Evolutionary conservation across 768 basidiomycete genomes (phyloP).

Genomic region (Kwoniella heveanensis): DNA sequence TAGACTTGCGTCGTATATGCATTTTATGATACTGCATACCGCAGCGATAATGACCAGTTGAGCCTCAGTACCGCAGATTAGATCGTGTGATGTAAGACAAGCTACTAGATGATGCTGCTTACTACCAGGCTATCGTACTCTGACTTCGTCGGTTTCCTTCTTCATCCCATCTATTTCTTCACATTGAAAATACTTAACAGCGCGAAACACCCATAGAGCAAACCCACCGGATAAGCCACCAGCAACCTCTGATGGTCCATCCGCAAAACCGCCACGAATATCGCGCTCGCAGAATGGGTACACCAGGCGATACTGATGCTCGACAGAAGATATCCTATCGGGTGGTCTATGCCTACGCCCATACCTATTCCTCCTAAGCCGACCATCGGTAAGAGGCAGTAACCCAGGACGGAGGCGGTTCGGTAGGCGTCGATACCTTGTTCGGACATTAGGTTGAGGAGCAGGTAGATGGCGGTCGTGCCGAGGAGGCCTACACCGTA

Average conservation of each 20-base stretch:
- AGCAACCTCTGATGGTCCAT: constrained; percentile 94
- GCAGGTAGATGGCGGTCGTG: constrained; percentile 83
- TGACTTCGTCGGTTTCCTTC: not conserved
- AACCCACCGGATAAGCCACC: constrained; percentile 92
- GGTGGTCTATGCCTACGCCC: constrained; percentile 77
- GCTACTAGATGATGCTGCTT: too few relatives aligned
- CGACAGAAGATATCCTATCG: constrained; percentile 82
- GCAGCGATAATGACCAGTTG: not conserved
- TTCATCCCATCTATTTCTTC: constrained; percentile 31
- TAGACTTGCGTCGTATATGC: constrained; percentile 1
- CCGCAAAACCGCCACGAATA: constrained; percentile 90
- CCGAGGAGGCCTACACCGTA: constrained; percentile 98
- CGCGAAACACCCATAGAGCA: constrained; percentile 92
- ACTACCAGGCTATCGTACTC: too few relatives aligned
- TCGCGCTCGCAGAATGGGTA: constrained; percentile 91
- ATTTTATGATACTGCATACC: not conserved
- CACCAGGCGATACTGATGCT: constrained; percentile 89
- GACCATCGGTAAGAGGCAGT: constrained; percentile 95
- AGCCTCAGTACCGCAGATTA: not conserved
- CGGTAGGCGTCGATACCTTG: constrained; percentile 93
- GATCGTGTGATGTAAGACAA: too few relatives aligned
- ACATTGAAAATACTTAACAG: constrained; percentile 85
- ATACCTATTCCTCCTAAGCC: constrained; percentile 88
- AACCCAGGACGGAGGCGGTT: constrained; percentile 85
- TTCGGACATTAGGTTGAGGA: constrained; percentile 96